Conservation (phyloP, 176 grass and related monocot species). For the Calamus simplicifolius region DNA sequence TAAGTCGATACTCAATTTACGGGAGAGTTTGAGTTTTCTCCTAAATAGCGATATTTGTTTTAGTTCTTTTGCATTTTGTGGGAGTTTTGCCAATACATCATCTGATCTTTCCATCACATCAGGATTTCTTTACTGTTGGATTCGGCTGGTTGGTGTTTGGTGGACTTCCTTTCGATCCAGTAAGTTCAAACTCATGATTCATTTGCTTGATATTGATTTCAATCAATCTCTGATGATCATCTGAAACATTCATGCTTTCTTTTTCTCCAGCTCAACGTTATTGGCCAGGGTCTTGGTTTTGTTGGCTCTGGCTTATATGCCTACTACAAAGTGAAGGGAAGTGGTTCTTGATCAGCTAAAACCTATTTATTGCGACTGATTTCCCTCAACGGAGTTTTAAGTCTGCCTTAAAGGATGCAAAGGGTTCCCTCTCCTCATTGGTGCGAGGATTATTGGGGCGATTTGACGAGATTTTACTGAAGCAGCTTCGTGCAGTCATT, state of each 20-base stretch:
- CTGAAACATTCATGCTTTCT: not conserved
- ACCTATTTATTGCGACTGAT: too few species aligned
- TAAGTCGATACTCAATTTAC: too few species aligned
- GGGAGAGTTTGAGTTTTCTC: not conserved
- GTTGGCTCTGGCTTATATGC: constrained; percentile 1
- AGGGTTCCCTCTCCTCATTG: too few species aligned
- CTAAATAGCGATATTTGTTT: too few species aligned
- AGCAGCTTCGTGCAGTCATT: too few species aligned
- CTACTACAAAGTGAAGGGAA: constrained; percentile 2
- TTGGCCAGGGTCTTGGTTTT: not conserved
- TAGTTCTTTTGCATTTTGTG: not conserved
- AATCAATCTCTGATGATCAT: not conserved
- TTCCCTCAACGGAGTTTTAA: too few species aligned
- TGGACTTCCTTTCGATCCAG: constrained; percentile 8
- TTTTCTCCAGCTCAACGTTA: not conserved
- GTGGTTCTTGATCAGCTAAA: not conserved
- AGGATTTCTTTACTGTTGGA: constrained; percentile 4
- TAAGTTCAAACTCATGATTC: not conserved
- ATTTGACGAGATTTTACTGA: too few species aligned
- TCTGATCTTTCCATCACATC: not conserved
- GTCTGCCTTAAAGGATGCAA: too few species aligned
- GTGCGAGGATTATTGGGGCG: too few species aligned
- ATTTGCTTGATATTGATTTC: not conserved
- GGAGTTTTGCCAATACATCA: not conserved
- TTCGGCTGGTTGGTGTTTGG: constrained; percentile 5